Evolutionary conservation across 495 filamentous ascomycete genomes (phyloP), one percentile per base, ranked within the genome.

Genomic region (Aspergillus biplanus): DNA sequence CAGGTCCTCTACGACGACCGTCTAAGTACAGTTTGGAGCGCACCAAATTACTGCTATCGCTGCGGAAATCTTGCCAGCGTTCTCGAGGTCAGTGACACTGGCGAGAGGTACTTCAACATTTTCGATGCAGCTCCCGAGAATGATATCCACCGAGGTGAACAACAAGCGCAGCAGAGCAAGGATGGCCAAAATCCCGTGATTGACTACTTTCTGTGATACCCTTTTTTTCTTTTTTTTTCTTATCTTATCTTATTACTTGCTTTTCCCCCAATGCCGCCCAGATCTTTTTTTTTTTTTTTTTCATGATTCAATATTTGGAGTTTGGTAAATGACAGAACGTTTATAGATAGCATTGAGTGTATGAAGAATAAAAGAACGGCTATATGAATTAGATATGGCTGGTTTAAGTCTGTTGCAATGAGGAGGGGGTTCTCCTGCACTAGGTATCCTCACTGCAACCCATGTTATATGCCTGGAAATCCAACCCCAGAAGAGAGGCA

Each of bases 51-150:
- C 76, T 97, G 93, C 77, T 97, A 97, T 73, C 82, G 93, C 16
- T 99, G 95, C 75, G 95, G 95, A 18, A 99, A 99, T 71, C 88
- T 97, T 85, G 95, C 95, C 9, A 96, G 92, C 76, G 95, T 99
- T 33, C 81, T 99, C 13, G 95, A 99, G 77, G 96, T 99, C 47
- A 91, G 91, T 71, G 92, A 97, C 73, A 86, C 87, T 12, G 95
- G 94, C 15, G 92, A 97, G 76, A 81, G 93, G 58, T 95, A 87
- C 69, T 99, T 97, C 77, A 99, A 99, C 73, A 92, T 98, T 12
- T 99, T 99, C 73, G 92, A 95, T 53, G 96, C 95, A 6, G 92
- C 94, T 18, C 95, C 95, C 15, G 96, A 98, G 75, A 98, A 99
- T 66, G 94, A 96, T 73, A 80, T 88, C 64, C 91, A 96, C 71